phyloP scores from a whole-genome alignment of 2,329 filamentous ascomycete species.

The Alternaria alternata region DNA sequence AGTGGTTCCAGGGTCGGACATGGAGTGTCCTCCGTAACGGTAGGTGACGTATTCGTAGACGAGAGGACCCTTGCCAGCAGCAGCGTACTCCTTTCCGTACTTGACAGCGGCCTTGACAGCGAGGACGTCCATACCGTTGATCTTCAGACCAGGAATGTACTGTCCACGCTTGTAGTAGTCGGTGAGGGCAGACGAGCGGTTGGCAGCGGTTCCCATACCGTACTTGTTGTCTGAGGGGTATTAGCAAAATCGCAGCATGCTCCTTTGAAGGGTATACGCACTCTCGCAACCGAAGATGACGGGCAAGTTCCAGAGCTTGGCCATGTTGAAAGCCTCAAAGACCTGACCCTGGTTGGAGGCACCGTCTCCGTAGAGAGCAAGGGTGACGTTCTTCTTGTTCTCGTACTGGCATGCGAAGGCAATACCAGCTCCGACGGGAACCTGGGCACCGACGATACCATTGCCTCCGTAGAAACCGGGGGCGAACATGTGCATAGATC shows the following conservation, averaged over 20 bases:
- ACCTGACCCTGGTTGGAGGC: slow-evolving; percentile 99
- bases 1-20: slow-evolving; percentile 99
- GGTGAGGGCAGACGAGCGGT: slow-evolving; percentile 91
- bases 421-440: slow-evolving; percentile 94
- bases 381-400: slow-evolving; percentile 81
- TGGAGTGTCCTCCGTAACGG: slow-evolving; percentile 98
- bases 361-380: slow-evolving; percentile 96
- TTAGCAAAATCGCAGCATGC: slow-evolving; percentile 24
- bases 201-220: slow-evolving; percentile 97
- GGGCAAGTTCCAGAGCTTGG: slow-evolving; percentile 97
- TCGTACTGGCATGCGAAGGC: slow-evolving; percentile 97
- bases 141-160: slow-evolving; percentile 99
- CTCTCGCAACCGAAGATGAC: slow-evolving; percentile 98
- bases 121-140: slow-evolving; percentile 99
- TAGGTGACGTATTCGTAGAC: slow-evolving; percentile 99
- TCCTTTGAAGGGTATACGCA: slow-evolving; percentile 60
- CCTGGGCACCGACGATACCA: slow-evolving; percentile 98
- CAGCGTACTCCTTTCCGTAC: slow-evolving; percentile 89
- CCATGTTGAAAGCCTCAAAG: slow-evolving; percentile 99
- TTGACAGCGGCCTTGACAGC: slow-evolving; percentile 96
- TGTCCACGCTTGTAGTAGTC: slow-evolving; percentile 99
- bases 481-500: slow-evolving; percentile 99
- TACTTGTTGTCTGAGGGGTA: slow-evolving; percentile 93
- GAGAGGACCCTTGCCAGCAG: slow-evolving; percentile 85
- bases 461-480: slow-evolving; percentile 98